Evolutionary conservation across 2,329 filamentous ascomycete species (phyloP), one percentile per base, ranked within the genome.

Genomic region (Alternaria panax): DNA sequence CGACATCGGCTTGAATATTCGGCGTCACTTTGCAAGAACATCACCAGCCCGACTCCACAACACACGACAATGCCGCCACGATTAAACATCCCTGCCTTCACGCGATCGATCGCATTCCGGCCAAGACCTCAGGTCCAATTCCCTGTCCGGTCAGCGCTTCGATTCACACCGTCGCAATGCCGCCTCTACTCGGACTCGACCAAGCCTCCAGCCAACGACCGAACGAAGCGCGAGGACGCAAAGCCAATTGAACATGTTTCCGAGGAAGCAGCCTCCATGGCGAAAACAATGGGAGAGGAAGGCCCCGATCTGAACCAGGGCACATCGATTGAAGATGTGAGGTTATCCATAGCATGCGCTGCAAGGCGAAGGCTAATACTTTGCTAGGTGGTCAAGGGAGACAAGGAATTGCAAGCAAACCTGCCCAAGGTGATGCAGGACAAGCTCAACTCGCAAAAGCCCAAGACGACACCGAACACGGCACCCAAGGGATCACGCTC

Each of bases 351-450:
- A 30, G 27, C 27, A 24, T 7, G 28, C 28, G 27, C 34, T 20
- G 48, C 45, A 51, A 22, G 38, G 40, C 20, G 11, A n/a, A 27
- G 25, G 58, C 63, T 71, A 46, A 75, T 58, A 20, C 3, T 36
- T 8, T 48, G 34, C 16, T 67, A 90, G 88, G 84, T 90, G 57
- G 81, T 91, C 36, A 81, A 86, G 72, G 84, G 86, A 48, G 88
- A 91, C 70, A 83, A 86, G 71, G 83, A 88, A 57, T 83, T 84
- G 30, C 79, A 83, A 66, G 84, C 89, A 62, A 85, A 89, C 50
- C 86, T 88, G 9, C 88, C 89, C 9, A 85, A 90, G 75, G 85
- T 91, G 24, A 83, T 91, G 78, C 85, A 89, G 70, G 84, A 90
- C 64, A 81, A 85, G 60, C 76, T 86, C 24, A 83, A 84, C 62